phyloP scores from a whole-genome alignment of 371 early-diverging fungal genomes.

The Mucor mucedo region DNA sequence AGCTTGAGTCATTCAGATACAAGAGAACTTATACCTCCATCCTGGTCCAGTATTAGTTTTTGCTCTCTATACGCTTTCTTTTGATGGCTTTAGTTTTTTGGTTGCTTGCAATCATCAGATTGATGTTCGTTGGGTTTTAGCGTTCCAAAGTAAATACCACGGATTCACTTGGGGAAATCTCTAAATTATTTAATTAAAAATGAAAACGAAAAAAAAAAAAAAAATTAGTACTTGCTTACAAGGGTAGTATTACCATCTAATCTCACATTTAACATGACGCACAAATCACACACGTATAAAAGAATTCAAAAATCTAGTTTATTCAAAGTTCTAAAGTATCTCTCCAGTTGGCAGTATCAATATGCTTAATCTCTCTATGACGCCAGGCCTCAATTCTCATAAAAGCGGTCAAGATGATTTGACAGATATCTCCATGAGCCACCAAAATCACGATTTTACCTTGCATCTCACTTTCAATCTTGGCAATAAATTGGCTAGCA shows the following conservation, averaged over 20 bases:
- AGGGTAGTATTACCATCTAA: too few relatives aligned
- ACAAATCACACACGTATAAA: too few relatives aligned
- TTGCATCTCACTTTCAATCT: conserved; percentile 47
- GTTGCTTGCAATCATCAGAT: too few relatives aligned
- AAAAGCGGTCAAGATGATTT: conserved; percentile 49
- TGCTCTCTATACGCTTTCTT: background rate
- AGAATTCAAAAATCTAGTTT: too few relatives aligned
- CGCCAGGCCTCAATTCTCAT: conserved; percentile 43
- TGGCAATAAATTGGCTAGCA: conserved; percentile 43
- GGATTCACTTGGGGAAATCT: too few relatives aligned
- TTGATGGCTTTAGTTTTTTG: too few relatives aligned
- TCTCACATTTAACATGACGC: too few relatives aligned
- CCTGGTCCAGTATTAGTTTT: conserved; percentile 31
- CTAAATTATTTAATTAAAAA: too few relatives aligned
- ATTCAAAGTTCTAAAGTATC: conserved; percentile 24
- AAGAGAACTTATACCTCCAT: conserved; percentile 51
- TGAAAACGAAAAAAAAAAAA: too few relatives aligned
- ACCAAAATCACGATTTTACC: conserved; percentile 48
- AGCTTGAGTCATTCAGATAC: conserved; percentile 58
- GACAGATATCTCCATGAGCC: conserved; percentile 55
- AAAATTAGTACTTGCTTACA: too few relatives aligned
- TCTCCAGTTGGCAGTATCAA: conserved; percentile 55
- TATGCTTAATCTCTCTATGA: conserved; percentile 50
- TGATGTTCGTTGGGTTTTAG: too few relatives aligned
- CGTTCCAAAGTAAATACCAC: too few relatives aligned